Conservation (phyloP, 305 asterid species). For the Plantago coronopus region DNA sequence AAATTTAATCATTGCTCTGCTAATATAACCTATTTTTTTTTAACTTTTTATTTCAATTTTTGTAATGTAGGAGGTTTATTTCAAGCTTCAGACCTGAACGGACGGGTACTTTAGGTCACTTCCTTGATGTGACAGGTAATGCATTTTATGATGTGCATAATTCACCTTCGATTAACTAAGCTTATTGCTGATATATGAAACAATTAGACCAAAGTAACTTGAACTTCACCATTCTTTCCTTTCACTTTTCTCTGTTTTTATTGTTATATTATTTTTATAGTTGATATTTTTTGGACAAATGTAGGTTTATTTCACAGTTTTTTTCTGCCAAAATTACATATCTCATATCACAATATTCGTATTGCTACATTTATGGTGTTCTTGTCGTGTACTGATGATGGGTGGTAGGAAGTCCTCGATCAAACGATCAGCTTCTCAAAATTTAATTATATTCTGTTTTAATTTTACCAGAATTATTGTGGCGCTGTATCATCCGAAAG, state of each 20-base stretch:
- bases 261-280: not conserved
- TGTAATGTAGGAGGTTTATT: conserved; percentile 70
- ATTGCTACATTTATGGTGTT: not conserved
- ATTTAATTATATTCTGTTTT: conserved; percentile 15
- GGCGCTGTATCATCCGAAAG: conserved; percentile 85
- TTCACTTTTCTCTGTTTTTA: not conserved
- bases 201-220: conserved; percentile 1
- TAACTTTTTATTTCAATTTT: conserved; percentile 19
- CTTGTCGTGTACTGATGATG: not conserved
- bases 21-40: not conserved
- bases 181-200: not conserved
- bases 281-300: no score
- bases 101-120: conserved; percentile 61
- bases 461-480: conserved; percentile 61
- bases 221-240: no score
- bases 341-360: no score
- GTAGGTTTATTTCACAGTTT: no score
- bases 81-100: conserved; percentile 88
- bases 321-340: no score
- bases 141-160: conserved; percentile 14
- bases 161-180: conserved; percentile 11
- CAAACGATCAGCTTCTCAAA: conserved; percentile 14
- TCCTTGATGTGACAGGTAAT: conserved; percentile 68
- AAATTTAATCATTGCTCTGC: not conserved
- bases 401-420: not conserved